Base-by-base conservation (phyloP, 371 early-diverging fungal species). In the Mortierella sp. region DNA sequence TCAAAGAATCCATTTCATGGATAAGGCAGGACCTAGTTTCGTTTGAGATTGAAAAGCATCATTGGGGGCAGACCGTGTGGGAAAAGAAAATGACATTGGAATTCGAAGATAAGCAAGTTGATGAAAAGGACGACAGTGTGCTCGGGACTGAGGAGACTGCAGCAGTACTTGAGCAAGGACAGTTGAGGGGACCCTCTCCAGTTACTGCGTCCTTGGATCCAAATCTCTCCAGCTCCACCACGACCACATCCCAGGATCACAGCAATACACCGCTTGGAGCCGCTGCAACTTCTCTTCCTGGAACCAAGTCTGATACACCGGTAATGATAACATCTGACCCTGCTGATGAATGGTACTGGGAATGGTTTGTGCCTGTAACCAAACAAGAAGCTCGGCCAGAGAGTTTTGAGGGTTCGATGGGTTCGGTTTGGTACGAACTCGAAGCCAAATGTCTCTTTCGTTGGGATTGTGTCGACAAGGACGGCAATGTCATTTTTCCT, bases 371-470 rank as follows among this genome's bases (percentile, higher is more conserved):
- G 50, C 63, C 78, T 4, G 60, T 76, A 21, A 66, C 59, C 1
- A 61, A 50, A 21, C 30, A 55, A 4, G 78, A 70, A n/a, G 70
- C 58, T 5, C 62, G 78, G 41, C 66, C 78, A 1, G 78, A 76
- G 56, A 69, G 70, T 31, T 76, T 70, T 39, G 78, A 76, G 28
- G 78, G 78, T 12, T 58, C 67, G 2, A 65, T 76, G 78, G 78
- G 78, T 21, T 51, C 51, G 14, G 63, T 76, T 19, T 76, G 78
- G 78, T 76, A 76, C 42, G 78, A 76, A 27, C 66, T 76, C 31
- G 78, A 76, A 47, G 78, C 78, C 10, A 76, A 76, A 45, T 76
- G 78, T 31, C 41, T 66, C 9, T 76, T 76, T 45, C 66, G 78
- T 8, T 76, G 78, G 78, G 78, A 76, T 23, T 62, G 62, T 9